phyloP scores from a whole-genome alignment of 305 asterid genomes.

The Rubia peregrina region DNA sequence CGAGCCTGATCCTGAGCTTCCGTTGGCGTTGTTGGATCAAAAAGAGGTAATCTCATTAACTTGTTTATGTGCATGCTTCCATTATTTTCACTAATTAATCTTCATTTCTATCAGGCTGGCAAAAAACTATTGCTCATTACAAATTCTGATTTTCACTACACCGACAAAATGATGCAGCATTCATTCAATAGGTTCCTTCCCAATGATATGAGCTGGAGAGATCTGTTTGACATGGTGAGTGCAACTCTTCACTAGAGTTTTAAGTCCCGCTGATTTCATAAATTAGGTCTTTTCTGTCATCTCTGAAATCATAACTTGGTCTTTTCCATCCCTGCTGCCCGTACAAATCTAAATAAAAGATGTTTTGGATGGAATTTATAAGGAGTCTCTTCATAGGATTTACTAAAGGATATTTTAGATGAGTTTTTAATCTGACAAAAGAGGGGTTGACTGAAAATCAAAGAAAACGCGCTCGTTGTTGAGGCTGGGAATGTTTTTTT shows the following conservation, averaged over 20 bases:
- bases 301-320: neutral
- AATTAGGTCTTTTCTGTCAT: conserved; percentile 9
- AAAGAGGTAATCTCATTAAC: conserved; percentile 49
- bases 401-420: neutral
- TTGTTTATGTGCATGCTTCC: neutral
- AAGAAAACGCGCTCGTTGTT: neutral
- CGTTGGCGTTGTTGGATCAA: conserved; percentile 85
- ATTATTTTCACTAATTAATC: neutral
- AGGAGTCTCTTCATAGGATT: neutral
- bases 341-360: neutral
- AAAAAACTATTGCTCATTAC: conserved; percentile 82
- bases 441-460: no score
- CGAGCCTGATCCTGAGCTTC: conserved; percentile 92
- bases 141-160: conserved; percentile 85
- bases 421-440: neutral
- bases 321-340: conserved; percentile 13
- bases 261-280: conserved; percentile 12
- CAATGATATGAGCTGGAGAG: conserved; percentile 86
- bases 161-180: conserved; percentile 92
- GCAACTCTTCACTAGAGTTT: conserved; percentile 11
- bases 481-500: neutral
- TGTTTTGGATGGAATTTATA: neutral
- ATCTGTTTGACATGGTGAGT: conserved; percentile 84
- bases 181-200: conserved; percentile 89
- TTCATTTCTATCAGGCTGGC: conserved; percentile 60